These are phyloP conservation scores for Nadsonia commutata DNA, from an alignment of 1,139 yeast species.

Conservation along the genomic window DNA sequence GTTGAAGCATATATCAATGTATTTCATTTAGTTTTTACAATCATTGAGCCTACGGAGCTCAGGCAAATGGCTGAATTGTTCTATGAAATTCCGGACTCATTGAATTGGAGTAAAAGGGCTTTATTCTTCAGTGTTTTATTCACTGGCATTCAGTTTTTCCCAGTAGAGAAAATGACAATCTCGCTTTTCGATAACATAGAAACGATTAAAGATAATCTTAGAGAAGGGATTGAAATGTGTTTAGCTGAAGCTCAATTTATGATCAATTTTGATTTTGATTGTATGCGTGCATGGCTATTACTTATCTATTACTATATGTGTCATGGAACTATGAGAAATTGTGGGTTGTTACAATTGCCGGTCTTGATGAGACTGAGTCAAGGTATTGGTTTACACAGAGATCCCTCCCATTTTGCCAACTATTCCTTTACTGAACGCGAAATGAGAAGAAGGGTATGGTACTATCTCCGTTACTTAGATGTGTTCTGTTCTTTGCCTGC, in stretches of 20 bases:
- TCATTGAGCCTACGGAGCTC: neutral
- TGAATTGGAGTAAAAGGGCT: neutral
- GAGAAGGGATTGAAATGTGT: neutral
- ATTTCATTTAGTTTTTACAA: neutral
- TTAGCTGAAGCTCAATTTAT: neutral
- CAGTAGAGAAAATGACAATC: neutral
- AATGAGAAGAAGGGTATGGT: conserved; percentile 5
- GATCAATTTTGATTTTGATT: neutral
- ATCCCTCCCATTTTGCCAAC: conserved; percentile 2
- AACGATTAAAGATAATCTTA: neutral
- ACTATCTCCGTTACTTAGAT: conserved; percentile 3
- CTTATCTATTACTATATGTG: neutral
- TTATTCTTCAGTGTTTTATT: neutral
- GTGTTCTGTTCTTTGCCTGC: conserved; percentile 1
- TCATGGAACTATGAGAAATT: neutral
- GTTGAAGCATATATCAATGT: neutral
- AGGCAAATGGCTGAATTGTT: neutral
- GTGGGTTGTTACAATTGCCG: conserved; percentile 2
- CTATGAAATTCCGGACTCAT: neutral
- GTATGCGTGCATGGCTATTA: neutral
- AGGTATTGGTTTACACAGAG: conserved; percentile 4
- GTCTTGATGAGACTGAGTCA: conserved; percentile 4
- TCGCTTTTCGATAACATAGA: neutral
- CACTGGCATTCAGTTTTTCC: neutral
- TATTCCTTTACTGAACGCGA: conserved; percentile 5